Evolutionary conservation across 352 stramenopile genomes (phyloP), one percentile per base, ranked within the genome.

Genomic region (Halophytophthora polymorphica): DNA sequence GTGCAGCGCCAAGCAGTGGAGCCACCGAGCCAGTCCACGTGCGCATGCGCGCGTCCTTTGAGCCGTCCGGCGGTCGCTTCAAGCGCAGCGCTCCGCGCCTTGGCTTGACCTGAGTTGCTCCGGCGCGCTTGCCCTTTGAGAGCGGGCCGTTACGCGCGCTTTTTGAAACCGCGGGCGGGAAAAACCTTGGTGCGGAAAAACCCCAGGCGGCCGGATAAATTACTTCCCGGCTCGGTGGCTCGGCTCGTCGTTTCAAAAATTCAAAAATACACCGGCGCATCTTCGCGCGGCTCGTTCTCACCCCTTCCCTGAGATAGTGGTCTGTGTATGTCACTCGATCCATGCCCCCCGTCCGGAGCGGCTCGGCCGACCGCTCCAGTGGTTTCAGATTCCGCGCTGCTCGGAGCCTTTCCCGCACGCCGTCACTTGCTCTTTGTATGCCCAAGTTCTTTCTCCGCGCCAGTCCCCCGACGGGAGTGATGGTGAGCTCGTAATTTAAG

Each of bases 121-220:
- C 17, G n/a, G 37, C 45, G 33, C 40, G 38, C 25, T 36, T n/a
- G 17, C 23, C 37, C 35, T 34, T 63, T 56, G 57, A 53, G 64
- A 55, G 52, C 40, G 53, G 45, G 64, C 53, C 49, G 57, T 66
- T 67, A 61, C 58, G 52, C 53, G 58, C 62, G 44, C 61, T 57
- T 70, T 71, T 67, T 64, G 38, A 62, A 68, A 64, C 34, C 25
- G 8, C 25, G 4, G 25, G 8, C 4, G 25, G 25, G 8, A 31
- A 8, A 10, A 31, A 31, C 25, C 25, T 31, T 31, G 25, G 4
- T 8, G 8, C 25, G 25, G 25, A 4, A 31, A n/a, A n/a, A n/a
- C n/a, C n/a, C n/a, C n/a, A n/a, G n/a, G n/a, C n/a, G n/a, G n/a
- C n/a, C n/a, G n/a, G n/a, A n/a, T n/a, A n/a, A n/a, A n/a, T n/a